Evolutionary conservation across 2,329 filamentous ascomycete genomes (phyloP), one percentile per base, ranked within the genome.

Genomic region (Alternaria viburni): DNA sequence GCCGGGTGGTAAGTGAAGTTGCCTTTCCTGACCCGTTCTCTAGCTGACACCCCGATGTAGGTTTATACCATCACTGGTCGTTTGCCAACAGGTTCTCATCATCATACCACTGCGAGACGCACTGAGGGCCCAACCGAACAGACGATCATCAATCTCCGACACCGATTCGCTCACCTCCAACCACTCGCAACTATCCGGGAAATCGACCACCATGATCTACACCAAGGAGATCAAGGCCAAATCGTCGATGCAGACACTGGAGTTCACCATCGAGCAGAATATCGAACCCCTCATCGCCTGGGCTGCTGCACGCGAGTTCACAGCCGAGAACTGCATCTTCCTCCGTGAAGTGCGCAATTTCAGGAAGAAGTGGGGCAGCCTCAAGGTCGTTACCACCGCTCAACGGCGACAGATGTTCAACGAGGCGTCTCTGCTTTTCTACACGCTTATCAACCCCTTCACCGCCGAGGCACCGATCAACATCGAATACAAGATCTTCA

Each of bases 401-500:
- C 77, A 80, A 54, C 69, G 77, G 28, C 70, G 75, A 23, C 76
- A 79, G 52, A 79, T 79, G 76, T 77, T 77, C 65, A 77, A 68
- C 44, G 77, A 80, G 57, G 77, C 77, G 13, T 77, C 75, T 1
- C 72, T 80, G 45, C 79, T 80, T 61, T 80, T 74, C 67, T 79
- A 78, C 66, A 77, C 77, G 4, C 74, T 80, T n/a, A 54, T 80
- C 56, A 77, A 79, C 56, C 76, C 77, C 9, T 78, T 77, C 64
- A 79, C 77, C 4, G 77, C 77, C 13, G 77, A 79, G 52, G 71
- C 70, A 5, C 76, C 77, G 2, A 79, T 80, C 71, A 80, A 80
- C 59, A 79, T 80, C 59, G 77, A 79, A 41, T 80, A 79, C 72
- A 80, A 79, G 63, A 70, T 79, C 60, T 79, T 79, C 74, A 78